A percentile compares a stretch with the other conserved stretches of the same genome.
phyloP scores from a whole-genome alignment of 1,139 yeast genomes.

The Ogataea hybrid region DNA sequence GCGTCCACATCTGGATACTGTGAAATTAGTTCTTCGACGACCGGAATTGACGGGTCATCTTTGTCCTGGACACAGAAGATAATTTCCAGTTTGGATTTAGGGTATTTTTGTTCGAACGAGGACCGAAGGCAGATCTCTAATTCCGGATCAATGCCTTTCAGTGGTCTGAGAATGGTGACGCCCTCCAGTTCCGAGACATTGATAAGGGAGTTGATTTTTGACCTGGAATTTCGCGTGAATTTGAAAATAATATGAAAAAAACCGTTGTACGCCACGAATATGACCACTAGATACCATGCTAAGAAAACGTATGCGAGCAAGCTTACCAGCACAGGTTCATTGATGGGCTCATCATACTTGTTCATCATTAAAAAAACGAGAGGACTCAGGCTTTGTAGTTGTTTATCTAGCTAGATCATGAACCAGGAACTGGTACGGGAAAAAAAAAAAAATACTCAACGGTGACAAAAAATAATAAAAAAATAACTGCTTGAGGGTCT shows the following conservation, averaged over 20 bases:
- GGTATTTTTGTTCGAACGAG: constrained; percentile 68
- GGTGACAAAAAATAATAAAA: too few relatives aligned
- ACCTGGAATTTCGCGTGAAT: constrained; percentile 32
- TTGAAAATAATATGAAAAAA: constrained; percentile 43
- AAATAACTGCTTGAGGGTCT: not conserved
- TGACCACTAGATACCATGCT: constrained; percentile 34
- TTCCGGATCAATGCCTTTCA: constrained; percentile 82
- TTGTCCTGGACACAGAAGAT: constrained; percentile 71
- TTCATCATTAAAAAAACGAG: constrained; percentile 1
- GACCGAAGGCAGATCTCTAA: constrained; percentile 65
- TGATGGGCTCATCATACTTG: not conserved
- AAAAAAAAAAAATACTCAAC: not conserved
- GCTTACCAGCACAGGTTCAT: not conserved
- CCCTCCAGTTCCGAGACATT: constrained; percentile 44
- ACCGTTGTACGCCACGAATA: constrained; percentile 46
- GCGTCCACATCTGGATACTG: constrained; percentile 62
- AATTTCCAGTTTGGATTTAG: constrained; percentile 57
- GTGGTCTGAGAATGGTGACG: constrained; percentile 78
- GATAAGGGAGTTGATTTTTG: constrained; percentile 14
- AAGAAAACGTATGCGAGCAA: constrained; percentile 12
- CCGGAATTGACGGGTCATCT: constrained; percentile 62
- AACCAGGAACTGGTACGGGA: not conserved
- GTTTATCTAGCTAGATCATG: not conserved
- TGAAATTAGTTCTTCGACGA: constrained; percentile 48
- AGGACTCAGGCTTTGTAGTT: not conserved